Evolutionary conservation across 1,284 basidiomycete genomes (phyloP).

Genomic region (Ustanciosporium gigantosporum): DNA sequence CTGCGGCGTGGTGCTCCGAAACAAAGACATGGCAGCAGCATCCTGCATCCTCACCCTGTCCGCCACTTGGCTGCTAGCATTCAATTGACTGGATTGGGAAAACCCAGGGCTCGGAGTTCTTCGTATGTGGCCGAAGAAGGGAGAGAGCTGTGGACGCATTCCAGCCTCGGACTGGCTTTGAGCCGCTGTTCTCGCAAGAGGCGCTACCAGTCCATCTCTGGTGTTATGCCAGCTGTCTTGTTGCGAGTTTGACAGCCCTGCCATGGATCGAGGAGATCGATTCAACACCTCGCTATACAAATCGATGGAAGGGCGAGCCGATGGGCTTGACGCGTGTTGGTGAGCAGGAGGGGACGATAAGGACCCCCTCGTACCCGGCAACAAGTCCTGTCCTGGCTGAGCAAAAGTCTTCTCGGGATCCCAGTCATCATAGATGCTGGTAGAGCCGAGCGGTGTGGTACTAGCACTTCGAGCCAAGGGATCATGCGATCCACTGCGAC

Average conservation of each 20-base stretch:
- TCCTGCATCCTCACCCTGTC: slow-evolving; percentile 30
- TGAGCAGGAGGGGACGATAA: slow-evolving; percentile 13
- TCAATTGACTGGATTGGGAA: background rate
- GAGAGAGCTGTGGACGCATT: slow-evolving; percentile 5
- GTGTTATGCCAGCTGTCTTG: background rate
- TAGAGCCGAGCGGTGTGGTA: slow-evolving; percentile 11
- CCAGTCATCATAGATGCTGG: slow-evolving; percentile 23
- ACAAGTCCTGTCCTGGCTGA: slow-evolving; percentile 27
- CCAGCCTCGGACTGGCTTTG: slow-evolving; percentile 1
- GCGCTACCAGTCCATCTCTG: background rate
- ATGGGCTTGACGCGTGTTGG: slow-evolving; percentile 10
- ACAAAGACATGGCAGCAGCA: slow-evolving; percentile 31
- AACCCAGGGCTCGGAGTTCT: slow-evolving; percentile 14
- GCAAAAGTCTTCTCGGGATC: slow-evolving; percentile 37
- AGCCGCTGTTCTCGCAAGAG: background rate
- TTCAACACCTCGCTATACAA: slow-evolving; percentile 22
- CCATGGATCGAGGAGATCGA: slow-evolving; percentile 7
- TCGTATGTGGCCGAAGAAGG: slow-evolving; percentile 1
- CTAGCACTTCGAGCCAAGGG: slow-evolving; percentile 5
- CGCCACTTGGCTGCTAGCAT: background rate
- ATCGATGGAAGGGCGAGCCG: slow-evolving; percentile 14
- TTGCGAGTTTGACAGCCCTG: background rate
- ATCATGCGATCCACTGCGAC: slow-evolving; percentile 8
- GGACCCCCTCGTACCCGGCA: slow-evolving; percentile 7
- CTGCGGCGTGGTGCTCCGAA: slow-evolving; percentile 23